A percentile compares a stretch with the other conserved stretches of the same genome.
phyloP scores from a whole-genome alignment of 2,329 filamentous ascomycete genomes.

The Arthrobotrys sphaeroides region DNA sequence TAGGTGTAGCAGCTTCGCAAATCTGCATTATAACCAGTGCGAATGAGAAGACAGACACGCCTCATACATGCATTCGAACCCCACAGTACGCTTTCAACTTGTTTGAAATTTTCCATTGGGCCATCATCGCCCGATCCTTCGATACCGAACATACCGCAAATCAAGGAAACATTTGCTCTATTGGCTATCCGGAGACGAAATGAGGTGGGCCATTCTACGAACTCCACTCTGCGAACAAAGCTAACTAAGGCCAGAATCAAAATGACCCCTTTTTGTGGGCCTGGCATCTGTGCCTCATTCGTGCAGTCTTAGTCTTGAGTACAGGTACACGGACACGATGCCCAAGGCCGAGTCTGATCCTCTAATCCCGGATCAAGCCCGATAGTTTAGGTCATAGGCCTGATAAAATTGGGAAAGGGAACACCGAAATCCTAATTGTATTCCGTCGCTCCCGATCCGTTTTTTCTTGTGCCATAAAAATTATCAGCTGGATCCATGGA shows the following conservation, averaged over 20 bases:
- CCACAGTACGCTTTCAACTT: no score
- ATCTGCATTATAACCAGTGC: no score
- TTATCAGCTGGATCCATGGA: background rate
- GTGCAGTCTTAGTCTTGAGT: background rate
- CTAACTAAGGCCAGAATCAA: background rate
- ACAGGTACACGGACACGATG: background rate
- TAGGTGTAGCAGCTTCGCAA: no score
- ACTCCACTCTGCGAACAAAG: background rate
- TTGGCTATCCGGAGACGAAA: no score
- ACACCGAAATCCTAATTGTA: background rate
- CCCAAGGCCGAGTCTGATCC: background rate
- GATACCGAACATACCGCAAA: no score
- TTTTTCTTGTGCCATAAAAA: background rate
- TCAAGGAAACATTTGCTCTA: no score
- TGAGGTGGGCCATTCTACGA: no score
- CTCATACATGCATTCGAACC: no score
- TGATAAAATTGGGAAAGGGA: background rate
- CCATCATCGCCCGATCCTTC: no score
- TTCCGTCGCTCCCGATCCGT: background rate
- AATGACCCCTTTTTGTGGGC: background rate
- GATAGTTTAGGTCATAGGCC: background rate
- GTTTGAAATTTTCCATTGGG: no score
- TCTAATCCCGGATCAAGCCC: background rate
- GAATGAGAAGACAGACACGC: no score
- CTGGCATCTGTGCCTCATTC: background rate